phyloP scores from a whole-genome alignment of 2,329 filamentous ascomycete genomes.

The Fragosphaeria purpurea region DNA sequence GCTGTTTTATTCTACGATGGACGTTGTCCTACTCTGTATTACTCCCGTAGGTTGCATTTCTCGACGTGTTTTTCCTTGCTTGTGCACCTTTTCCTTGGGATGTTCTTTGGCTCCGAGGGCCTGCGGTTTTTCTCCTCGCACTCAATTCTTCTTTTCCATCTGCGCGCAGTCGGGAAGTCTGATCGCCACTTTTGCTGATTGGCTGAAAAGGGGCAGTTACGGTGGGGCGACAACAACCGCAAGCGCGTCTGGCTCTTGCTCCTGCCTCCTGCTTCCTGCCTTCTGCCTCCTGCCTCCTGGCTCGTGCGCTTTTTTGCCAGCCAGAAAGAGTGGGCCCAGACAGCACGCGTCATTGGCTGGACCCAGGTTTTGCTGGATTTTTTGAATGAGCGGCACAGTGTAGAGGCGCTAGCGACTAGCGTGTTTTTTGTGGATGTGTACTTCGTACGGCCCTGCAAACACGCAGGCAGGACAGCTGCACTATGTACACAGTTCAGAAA shows the following conservation, averaged over 20 bases:
- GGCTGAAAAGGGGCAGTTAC: slow-evolving; percentile 14
- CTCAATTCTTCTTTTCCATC: too few relatives aligned
- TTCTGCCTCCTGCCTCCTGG: neutral
- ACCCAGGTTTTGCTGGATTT: neutral
- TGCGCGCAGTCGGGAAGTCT: slow-evolving; percentile 21
- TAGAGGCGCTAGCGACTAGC: slow-evolving; percentile 5
- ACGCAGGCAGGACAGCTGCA: too few relatives aligned
- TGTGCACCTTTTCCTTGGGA: too few relatives aligned
- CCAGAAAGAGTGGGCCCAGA: neutral
- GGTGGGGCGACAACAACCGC: slow-evolving; percentile 2
- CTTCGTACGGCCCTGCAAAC: too few relatives aligned
- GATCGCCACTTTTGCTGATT: slow-evolving; percentile 26
- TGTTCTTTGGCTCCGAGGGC: too few relatives aligned
- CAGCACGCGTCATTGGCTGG: slow-evolving; percentile 4
- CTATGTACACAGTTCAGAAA: neutral
- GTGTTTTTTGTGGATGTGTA: neutral
- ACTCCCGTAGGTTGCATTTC: too few relatives aligned
- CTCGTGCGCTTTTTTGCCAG: neutral
- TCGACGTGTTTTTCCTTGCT: too few relatives aligned
- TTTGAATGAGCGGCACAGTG: slow-evolving; percentile 3
- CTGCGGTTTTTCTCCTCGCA: too few relatives aligned
- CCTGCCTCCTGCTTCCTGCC: slow-evolving; percentile 3
- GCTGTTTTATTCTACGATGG: too few relatives aligned
- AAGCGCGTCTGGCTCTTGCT: neutral
- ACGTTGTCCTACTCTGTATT: too few relatives aligned